Conservation (phyloP, 1,284 basidiomycete species). For the Moniliophthora roreri region DNA sequence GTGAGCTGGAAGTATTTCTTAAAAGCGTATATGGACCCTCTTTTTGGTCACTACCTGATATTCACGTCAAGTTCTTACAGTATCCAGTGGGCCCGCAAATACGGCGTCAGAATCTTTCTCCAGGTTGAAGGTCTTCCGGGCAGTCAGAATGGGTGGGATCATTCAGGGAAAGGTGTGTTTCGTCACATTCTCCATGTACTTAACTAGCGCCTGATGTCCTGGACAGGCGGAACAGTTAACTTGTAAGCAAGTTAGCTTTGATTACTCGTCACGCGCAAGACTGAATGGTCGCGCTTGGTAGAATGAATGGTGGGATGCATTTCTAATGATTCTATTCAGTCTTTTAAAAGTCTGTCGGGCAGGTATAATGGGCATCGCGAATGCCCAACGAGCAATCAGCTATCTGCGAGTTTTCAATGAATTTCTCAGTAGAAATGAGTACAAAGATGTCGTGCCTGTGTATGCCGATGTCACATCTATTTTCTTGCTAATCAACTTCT, state of each 20-base stretch:
- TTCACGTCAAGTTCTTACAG: slow-evolving; percentile 31
- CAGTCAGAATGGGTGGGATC: slow-evolving; percentile 30
- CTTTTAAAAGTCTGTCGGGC: not conserved
- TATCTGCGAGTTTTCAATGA: slow-evolving; percentile 76
- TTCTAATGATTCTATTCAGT: not conserved
- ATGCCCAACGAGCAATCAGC: slow-evolving; percentile 77
- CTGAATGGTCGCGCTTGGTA: not conserved
- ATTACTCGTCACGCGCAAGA: not conserved
- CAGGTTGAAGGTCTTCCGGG: slow-evolving; percentile 2
- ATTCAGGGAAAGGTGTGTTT: slow-evolving; percentile 41
- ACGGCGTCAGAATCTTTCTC: slow-evolving; percentile 47
- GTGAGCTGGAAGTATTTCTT: slow-evolving; percentile 57
- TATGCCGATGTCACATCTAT: slow-evolving; percentile 35
- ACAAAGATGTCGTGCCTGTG: slow-evolving; percentile 70
- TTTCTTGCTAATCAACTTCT: slow-evolving; percentile 4
- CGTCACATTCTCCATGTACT: slow-evolving; percentile 2
- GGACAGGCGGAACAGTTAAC: slow-evolving; percentile 37
- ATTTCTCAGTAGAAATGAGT: slow-evolving; percentile 79
- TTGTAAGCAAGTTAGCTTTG: slow-evolving; percentile 35
- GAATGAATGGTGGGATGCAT: slow-evolving; percentile 2
- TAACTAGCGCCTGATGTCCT: slow-evolving; percentile 12
- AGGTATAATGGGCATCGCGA: slow-evolving; percentile 56
- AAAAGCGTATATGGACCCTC: slow-evolving; percentile 23
- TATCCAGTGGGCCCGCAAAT: slow-evolving; percentile 88
- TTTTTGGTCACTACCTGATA: not conserved